Evolutionary conservation across 345 rosid genomes (phyloP).

Genomic region (Corymbia maculata): DNA sequence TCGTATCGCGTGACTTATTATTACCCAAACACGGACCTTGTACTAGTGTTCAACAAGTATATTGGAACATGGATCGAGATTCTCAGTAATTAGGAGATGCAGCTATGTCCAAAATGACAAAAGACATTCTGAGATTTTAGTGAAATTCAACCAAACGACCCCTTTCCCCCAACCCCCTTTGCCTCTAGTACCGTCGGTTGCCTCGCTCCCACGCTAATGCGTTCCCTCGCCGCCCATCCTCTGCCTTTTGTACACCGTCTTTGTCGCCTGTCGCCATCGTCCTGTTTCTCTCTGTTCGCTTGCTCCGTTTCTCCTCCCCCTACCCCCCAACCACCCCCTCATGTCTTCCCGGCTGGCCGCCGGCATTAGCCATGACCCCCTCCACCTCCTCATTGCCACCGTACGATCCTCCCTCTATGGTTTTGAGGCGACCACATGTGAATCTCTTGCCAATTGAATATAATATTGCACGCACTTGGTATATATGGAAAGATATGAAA

Average conservation of each 20-base stretch:
- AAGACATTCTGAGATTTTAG: too few species aligned
- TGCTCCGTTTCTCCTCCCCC: not conserved
- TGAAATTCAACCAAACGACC: not conserved
- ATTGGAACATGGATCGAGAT: not conserved
- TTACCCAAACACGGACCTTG: not conserved
- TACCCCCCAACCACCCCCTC: too few species aligned
- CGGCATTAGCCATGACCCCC: not conserved
- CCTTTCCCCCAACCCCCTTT: too few species aligned
- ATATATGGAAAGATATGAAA: not conserved
- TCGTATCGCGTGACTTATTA: not conserved
- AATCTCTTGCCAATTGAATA: not conserved
- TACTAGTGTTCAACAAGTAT: not conserved
- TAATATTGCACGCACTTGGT: not conserved
- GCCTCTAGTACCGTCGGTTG: too few species aligned
- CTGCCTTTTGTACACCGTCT: too few species aligned
- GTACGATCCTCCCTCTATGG: not conserved
- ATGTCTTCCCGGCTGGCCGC: not conserved
- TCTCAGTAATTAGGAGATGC: not conserved
- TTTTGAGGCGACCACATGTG: not conserved
- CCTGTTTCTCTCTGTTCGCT: too few species aligned
- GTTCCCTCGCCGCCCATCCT: too few species aligned
- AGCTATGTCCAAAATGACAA: not conserved
- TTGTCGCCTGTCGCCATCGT: too few species aligned
- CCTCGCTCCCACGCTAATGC: too few species aligned
- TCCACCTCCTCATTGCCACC: not conserved